phyloP scores from a whole-genome alignment of 2,329 filamentous ascomycete species.

The Acephala macrosclerotiorum region DNA sequence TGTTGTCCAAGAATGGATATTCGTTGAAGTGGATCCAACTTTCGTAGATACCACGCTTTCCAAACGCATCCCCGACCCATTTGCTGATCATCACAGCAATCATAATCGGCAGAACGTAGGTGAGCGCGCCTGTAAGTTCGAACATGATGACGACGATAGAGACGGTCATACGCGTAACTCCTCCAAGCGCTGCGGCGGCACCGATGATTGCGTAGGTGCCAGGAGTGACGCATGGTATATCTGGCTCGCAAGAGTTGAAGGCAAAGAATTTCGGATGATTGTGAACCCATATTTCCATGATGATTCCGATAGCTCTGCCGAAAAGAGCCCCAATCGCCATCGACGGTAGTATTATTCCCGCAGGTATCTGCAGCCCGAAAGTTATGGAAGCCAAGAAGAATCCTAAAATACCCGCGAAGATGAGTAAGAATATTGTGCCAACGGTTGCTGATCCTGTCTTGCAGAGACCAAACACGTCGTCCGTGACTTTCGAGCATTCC shows the following conservation, averaged over 20 bases:
- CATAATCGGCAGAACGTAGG: constrained; percentile 98
- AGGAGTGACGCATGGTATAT: constrained; percentile 87
- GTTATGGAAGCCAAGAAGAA: constrained; percentile 87
- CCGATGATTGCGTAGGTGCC: constrained; percentile 97
- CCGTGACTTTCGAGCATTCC: constrained; percentile 82
- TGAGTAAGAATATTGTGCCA: constrained; percentile 80
- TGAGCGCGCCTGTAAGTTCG: constrained; percentile 93
- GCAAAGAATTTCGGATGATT: constrained; percentile 78
- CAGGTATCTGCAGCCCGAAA: constrained; percentile 93
- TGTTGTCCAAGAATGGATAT: constrained; percentile 94
- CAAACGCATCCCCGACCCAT: constrained; percentile 97
- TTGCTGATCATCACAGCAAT: constrained; percentile 98
- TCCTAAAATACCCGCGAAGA: constrained; percentile 83
- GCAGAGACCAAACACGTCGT: constrained; percentile 91
- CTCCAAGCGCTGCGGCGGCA: constrained; percentile 90
- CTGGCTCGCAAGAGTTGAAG: constrained; percentile 84
- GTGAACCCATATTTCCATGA: constrained; percentile 87
- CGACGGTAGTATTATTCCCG: constrained; percentile 93
- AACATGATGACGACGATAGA: constrained; percentile 99
- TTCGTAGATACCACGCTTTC: constrained; percentile 93
- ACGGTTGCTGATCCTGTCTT: constrained; percentile 84
- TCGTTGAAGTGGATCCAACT: constrained; percentile 96
- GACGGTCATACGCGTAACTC: constrained; percentile 94
- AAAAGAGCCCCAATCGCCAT: constrained; percentile 94
- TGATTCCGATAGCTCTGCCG: constrained; percentile 86